These are phyloP conservation scores for Crithidia sp. DNA, from an alignment of 208 protist genomes.

Conservation along the genomic window DNA sequence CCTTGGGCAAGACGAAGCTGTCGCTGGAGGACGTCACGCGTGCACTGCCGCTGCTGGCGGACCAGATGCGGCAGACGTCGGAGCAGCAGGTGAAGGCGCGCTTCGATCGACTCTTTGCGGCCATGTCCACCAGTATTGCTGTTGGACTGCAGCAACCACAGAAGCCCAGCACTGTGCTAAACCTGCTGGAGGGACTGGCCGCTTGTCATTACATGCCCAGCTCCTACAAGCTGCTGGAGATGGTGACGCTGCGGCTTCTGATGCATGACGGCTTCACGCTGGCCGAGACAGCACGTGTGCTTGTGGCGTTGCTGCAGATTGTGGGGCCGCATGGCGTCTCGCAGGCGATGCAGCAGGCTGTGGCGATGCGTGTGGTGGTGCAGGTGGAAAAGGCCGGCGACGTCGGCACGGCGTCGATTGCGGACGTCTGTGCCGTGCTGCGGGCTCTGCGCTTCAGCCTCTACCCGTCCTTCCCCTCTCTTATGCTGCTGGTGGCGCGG, in stretches of 20 bases:
- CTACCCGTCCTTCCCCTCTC: constrained; percentile 31
- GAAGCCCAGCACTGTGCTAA: constrained; percentile 34
- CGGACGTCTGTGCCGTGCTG: constrained; percentile 14
- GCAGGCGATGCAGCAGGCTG: constrained; percentile 46
- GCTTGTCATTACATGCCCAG: constrained; percentile 56
- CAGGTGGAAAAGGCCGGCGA: constrained; percentile 14
- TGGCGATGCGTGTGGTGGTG: constrained; percentile 39
- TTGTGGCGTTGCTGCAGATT: constrained; percentile 48
- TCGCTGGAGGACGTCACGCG: constrained; percentile 59
- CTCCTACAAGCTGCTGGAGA: constrained; percentile 63
- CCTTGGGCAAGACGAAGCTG: constrained; percentile 48
- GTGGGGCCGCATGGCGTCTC: constrained; percentile 42
- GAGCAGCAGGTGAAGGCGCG: constrained; percentile 26
- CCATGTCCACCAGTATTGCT: constrained; percentile 55
- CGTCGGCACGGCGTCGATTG: not conserved
- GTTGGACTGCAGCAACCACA: constrained; percentile 49
- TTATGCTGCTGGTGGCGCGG: constrained; percentile 23
- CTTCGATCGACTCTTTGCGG: constrained; percentile 57
- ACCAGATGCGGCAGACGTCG: constrained; percentile 19
- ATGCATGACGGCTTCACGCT: constrained; percentile 35
- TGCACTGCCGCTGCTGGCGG: constrained; percentile 65
- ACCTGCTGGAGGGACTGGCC: constrained; percentile 70
- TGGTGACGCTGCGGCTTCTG: constrained; percentile 63
- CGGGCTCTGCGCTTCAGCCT: constrained; percentile 32
- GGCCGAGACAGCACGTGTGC: constrained; percentile 33